Base-by-base conservation (phyloP, 129 eudicot species). In the Solidago caesia region DNA sequence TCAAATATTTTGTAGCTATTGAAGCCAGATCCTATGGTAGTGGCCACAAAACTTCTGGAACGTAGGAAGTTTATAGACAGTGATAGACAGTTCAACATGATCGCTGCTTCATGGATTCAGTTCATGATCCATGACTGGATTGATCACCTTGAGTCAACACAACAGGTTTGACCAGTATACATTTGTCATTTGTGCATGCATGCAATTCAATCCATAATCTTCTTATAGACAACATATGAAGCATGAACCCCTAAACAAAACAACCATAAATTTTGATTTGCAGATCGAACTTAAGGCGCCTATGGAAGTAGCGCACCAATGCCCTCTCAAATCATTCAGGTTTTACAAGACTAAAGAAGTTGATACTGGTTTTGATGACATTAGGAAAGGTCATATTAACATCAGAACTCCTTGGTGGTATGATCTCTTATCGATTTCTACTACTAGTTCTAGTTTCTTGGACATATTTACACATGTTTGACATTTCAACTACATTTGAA, bases 101-200 rank as follows among this genome's bases (percentile, higher is more conserved):
- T 89, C 16, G 91, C 96, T 15, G 89, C 89, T 49, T 79, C 91
- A 39, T 89, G 94, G 94, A 81, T 88, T 64, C 91, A 89, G 9
- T 89, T 89, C 60, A 89, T 89, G 96, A 75, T 82, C 12, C 96
- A 89, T 78, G 96, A 89, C 41, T 86, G 96, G 96, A 69, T 89
- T 5, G 89, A 86, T 72, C 96, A 89, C 26, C 41, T 86, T 2
- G 96, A 89, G 68, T 81, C 83, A 62, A 83, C 87, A 61, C 58
- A 86, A 4, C 88, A 86, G 96, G 89, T 88, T 53, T 45, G 46
- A 65, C 55, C 9, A 7, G 5, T 41, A 29, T 11, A 43, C 41
- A 41, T 79, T 1, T 7, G 15, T 55, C n/a, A n/a, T n/a, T n/a
- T 6, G 61, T n/a, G n/a, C n/a, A 68, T 68, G 4, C 13, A 11